Evolutionary conservation across 257 asterid species (phyloP).

Genomic region (Solanum pinnatisectum): DNA sequence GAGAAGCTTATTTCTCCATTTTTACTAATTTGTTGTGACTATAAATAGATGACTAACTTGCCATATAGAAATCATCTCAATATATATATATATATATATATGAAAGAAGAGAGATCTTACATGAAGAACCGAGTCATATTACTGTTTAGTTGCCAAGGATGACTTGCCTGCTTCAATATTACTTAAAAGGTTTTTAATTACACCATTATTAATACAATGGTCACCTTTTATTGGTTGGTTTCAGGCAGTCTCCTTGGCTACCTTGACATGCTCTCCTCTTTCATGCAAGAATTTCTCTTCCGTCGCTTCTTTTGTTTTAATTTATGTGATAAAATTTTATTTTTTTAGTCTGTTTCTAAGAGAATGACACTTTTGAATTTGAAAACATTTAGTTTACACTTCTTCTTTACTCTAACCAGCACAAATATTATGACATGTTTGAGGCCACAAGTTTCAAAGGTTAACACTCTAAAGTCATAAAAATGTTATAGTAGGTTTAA

Average conservation of each 20-base stretch:
- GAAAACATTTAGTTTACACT: no score
- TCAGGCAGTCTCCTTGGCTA: neutral
- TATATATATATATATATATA: no score
- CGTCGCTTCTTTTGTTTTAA: no score
- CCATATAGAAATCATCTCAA: neutral
- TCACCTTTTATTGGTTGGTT: neutral
- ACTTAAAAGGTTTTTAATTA: neutral
- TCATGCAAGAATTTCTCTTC: neutral
- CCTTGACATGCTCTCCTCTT: neutral
- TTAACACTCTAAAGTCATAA: no score
- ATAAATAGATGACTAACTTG: neutral
- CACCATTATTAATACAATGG: neutral
- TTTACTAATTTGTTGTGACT: neutral
- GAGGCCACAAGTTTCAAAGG: no score
- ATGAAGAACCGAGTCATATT: neutral
- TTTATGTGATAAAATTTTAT: no score
- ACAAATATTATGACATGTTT: no score
- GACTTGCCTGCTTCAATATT: slow-evolving; percentile 30
- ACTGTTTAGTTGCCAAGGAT: slow-evolving; percentile 38
- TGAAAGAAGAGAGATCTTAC: neutral
- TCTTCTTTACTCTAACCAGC: no score
- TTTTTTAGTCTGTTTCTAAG: no score
- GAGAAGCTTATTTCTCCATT: neutral
- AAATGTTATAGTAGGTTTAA: no score
- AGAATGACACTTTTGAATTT: no score